Base-by-base conservation (phyloP, 352 stramenopile genomes). In the Plasmopara muralis region DNA sequence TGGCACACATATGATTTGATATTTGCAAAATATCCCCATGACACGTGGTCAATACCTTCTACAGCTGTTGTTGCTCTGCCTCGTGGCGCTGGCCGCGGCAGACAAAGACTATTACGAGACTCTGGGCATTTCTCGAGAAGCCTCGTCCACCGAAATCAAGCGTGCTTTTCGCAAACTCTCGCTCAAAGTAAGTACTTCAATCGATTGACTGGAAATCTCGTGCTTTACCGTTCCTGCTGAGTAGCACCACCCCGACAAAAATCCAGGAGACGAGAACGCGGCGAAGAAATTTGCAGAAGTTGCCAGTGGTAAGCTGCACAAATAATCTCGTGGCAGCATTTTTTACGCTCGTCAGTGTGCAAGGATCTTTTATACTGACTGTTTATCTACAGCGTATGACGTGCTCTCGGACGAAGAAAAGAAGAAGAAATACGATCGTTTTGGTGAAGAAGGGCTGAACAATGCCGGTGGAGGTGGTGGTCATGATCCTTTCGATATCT, bases 361-460 rank as follows among this genome's bases (percentile, higher is more conserved):
- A 25, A 25, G 3, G 3, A 25, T 25, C 20, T 1, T 53, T 50
- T 10, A 46, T 52, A 5, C 9, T 34, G 12, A n/a, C n/a, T n/a
- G 35, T 15, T 62, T 10, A 48, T 40, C 20, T 9, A 43, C 53
- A 84, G 89, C 89, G 2, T 97, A 97, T 57, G 85, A 96, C 30
- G 85, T 97, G 35, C 70, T 97, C 4, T 95, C 85, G 43, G 86
- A 97, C 53, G 72, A 84, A n/a, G 81, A 96, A 10, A 93, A 90
- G 70, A 77, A 89, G 52, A 28, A 68, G 57, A 86, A 87, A 40
- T 97, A 97, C 64, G 89, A 97, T 54, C 80, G 87, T 50, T 97
- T 89, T 52, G 89, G 89, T 0, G 88, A 96, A 50, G 86, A 95
- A 49, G 88, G 86, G 2, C 64, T 96, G 16, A 74, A 62, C n/a